Conservation (phyloP, 2,329 filamentous ascomycete species). For the Fusarium hostae region DNA sequence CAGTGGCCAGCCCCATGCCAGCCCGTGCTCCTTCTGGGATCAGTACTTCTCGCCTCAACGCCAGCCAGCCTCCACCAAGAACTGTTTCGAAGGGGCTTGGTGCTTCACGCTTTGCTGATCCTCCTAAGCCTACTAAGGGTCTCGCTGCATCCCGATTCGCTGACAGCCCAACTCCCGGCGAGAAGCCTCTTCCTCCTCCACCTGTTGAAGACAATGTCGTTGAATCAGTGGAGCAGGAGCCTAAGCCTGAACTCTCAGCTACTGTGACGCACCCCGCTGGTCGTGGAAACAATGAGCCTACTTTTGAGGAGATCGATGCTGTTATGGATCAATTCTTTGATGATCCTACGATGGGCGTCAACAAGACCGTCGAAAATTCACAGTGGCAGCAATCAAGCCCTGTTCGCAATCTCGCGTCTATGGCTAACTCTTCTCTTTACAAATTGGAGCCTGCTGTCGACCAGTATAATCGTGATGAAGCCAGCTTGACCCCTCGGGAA, state of each 20-base stretch:
- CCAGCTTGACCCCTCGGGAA: conserved; percentile 76
- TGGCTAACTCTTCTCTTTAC: conserved; percentile 61
- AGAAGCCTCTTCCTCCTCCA: conserved; percentile 39
- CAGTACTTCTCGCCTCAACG: conserved; percentile 36
- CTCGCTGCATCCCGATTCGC: conserved; percentile 60
- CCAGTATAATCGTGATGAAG: conserved; percentile 73
- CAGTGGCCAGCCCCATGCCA: conserved; percentile 32
- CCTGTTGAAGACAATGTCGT: conserved; percentile 45
- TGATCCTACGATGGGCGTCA: conserved; percentile 79
- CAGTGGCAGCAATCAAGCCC: conserved; percentile 52
- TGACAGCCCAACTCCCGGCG: conserved; percentile 49
- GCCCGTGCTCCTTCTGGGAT: conserved; percentile 36
- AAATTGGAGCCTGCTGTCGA: conserved; percentile 62
- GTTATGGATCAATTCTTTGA: conserved; percentile 86
- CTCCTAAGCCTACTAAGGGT: conserved; percentile 54
- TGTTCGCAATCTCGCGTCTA: conserved; percentile 39
- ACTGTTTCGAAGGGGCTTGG: conserved; percentile 50
- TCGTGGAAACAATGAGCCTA: conserved; percentile 53
- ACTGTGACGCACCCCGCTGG: conserved; percentile 34
- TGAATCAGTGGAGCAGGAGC: conserved; percentile 47
- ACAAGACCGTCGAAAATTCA: conserved; percentile 65
- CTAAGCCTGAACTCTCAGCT: conserved; percentile 25
- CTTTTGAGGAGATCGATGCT: conserved; percentile 89
- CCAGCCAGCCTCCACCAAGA: conserved; percentile 46
- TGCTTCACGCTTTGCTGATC: conserved; percentile 61